These are phyloP conservation scores for Globisporangium nunn DNA, from an alignment of 352 stramenopile genomes.

Conservation along the genomic window DNA sequence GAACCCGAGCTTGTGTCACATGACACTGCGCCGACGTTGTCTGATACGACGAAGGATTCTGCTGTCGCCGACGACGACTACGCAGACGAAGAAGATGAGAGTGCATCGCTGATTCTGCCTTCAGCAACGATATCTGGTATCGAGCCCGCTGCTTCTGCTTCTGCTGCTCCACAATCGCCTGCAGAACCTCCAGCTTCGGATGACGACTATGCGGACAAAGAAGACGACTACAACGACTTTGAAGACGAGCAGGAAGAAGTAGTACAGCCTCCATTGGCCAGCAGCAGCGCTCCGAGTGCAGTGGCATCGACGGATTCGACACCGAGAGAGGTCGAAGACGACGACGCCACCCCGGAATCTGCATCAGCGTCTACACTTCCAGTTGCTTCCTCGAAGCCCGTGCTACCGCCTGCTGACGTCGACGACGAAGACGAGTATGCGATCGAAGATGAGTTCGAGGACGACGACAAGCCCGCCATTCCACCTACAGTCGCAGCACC, in stretches of 20 bases:
- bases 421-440: slow-evolving; percentile 34
- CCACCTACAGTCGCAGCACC: no score
- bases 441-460: slow-evolving; percentile 40
- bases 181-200: slow-evolving; percentile 3
- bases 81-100: slow-evolving; percentile 4
- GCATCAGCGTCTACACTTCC: slow-evolving; percentile 1
- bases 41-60: no score
- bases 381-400: slow-evolving; percentile 7
- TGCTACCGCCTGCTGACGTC: slow-evolving; percentile 20
- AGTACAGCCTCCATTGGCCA: not conserved
- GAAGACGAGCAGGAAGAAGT: slow-evolving; percentile 11
- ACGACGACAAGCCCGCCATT: slow-evolving; percentile 12
- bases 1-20: no score
- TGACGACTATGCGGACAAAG: slow-evolving; percentile 29
- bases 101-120: not conserved
- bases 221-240: slow-evolving; percentile 44
- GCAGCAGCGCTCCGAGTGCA: slow-evolving; percentile 1
- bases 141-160: not conserved
- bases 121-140: no score
- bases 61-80: slow-evolving; percentile 3
- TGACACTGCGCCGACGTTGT: no score
- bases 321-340: slow-evolving; percentile 27
- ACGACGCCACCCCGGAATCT: slow-evolving; percentile 11
- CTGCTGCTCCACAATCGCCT: not conserved
- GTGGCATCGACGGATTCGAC: slow-evolving; percentile 10